phyloP scores from a whole-genome alignment of 2,329 filamentous ascomycete genomes.

The Claviceps purpurea region DNA sequence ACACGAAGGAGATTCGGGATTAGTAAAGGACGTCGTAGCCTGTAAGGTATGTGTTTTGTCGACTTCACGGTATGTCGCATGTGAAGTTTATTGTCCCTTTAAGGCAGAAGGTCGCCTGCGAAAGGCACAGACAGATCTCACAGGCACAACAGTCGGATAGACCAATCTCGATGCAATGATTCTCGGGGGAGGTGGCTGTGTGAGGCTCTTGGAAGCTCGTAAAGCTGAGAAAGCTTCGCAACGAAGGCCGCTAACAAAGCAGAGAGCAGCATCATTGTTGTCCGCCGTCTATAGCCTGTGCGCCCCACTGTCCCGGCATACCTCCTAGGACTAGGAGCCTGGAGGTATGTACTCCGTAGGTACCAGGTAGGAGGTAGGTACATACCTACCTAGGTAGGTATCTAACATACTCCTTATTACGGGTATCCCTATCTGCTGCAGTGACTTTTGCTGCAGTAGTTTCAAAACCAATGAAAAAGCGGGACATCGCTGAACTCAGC shows the following conservation, averaged over 20 bases:
- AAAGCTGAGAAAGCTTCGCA: not conserved
- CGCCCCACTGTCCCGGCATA: too few species aligned
- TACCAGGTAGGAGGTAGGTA: too few species aligned
- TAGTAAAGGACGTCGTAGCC: not conserved
- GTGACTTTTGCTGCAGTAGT: too few species aligned
- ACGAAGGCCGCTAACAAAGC: not conserved
- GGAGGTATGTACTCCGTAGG: too few species aligned
- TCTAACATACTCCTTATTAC: too few species aligned
- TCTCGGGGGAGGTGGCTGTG: not conserved
- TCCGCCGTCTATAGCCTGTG: too few species aligned
- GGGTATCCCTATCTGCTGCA: too few species aligned
- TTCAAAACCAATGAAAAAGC: too few species aligned
- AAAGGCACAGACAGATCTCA: not conserved
- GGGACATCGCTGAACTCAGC: too few species aligned
- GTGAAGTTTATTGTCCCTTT: not conserved
- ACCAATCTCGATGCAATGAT: not conserved
- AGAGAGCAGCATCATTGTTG: too few species aligned
- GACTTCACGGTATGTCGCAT: not conserved
- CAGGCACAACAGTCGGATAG: not conserved
- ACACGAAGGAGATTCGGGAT: not conserved
- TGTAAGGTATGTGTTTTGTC: not conserved
- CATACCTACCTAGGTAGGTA: too few species aligned
- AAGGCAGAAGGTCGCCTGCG: not conserved
- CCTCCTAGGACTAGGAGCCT: too few species aligned
- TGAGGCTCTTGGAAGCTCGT: not conserved